These are phyloP conservation scores for Cercospora canescens DNA, from an alignment of 2,329 filamentous ascomycete species.

Conservation along the genomic window DNA sequence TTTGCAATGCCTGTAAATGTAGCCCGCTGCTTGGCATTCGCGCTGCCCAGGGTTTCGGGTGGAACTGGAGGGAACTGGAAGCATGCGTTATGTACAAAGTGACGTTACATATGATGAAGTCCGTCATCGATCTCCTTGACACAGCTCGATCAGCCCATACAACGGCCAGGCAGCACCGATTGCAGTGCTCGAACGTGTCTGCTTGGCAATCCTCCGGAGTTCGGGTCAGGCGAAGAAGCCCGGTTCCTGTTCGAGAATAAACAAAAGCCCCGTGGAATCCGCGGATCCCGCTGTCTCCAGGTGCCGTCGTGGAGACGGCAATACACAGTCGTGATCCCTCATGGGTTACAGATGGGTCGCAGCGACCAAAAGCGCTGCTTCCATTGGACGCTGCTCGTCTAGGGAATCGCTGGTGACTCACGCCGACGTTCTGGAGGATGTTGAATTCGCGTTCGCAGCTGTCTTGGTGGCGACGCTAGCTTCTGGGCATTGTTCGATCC, in stretches of 20 bases:
- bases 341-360: background rate
- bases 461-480: background rate
- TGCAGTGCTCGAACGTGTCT: background rate
- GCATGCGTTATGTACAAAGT: background rate
- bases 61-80: background rate
- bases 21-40: background rate
- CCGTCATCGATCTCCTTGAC: background rate
- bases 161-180: background rate
- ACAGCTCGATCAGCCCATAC: background rate
- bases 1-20: background rate
- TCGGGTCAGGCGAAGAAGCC: conserved; percentile 3
- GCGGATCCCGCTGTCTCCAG: background rate
- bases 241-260: background rate
- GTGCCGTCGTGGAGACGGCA: background rate
- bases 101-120: background rate
- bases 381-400: background rate
- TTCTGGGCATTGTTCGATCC: background rate
- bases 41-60: background rate
- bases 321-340: background rate
- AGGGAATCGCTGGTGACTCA: background rate
- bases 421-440: background rate
- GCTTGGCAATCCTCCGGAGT: conserved; percentile 3
- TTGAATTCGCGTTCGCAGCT: background rate
- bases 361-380: background rate
- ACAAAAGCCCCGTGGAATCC: background rate